phyloP scores from a whole-genome alignment of 495 filamentous ascomycete genomes.

The Choiromyces venosus region DNA sequence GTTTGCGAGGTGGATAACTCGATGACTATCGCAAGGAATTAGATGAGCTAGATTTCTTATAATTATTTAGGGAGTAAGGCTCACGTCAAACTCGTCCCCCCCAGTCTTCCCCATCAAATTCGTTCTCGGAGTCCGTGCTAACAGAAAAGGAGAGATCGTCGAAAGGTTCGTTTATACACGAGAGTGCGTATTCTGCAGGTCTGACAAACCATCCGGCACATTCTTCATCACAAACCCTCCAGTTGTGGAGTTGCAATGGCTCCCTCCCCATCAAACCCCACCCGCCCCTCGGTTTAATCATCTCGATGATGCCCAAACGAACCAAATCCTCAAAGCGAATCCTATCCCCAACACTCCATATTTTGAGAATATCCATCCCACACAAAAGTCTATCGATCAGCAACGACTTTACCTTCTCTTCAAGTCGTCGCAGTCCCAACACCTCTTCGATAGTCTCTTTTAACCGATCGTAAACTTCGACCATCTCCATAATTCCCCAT shows the following conservation, averaged over 20 bases:
- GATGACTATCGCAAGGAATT: not conserved
- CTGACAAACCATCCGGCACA: not conserved
- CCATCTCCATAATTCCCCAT: conserved; percentile 29
- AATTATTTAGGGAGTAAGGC: not conserved
- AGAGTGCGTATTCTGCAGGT: not conserved
- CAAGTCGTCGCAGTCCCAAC: conserved; percentile 4
- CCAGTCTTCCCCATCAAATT: not conserved
- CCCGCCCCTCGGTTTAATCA: not conserved
- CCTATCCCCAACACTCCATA: not conserved
- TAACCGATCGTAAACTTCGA: conserved; percentile 23
- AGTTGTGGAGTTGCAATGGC: not conserved
- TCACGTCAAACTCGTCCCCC: not conserved
- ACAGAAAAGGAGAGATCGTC: not conserved
- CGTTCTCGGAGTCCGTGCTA: not conserved
- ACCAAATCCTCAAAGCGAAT: not conserved
- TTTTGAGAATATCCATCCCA: conserved; percentile 13
- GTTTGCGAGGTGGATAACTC: not conserved
- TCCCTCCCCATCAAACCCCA: not conserved
- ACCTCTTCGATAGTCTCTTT: conserved; percentile 5
- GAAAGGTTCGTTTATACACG: not conserved
- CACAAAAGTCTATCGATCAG: conserved; percentile 18
- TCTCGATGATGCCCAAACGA: not conserved
- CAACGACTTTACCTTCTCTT: conserved; percentile 5
- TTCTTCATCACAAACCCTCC: not conserved
- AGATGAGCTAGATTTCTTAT: not conserved